Evolutionary conservation across 2,329 filamentous ascomycete species (phyloP).

Genomic region (Xylariomycetidae sp.): DNA sequence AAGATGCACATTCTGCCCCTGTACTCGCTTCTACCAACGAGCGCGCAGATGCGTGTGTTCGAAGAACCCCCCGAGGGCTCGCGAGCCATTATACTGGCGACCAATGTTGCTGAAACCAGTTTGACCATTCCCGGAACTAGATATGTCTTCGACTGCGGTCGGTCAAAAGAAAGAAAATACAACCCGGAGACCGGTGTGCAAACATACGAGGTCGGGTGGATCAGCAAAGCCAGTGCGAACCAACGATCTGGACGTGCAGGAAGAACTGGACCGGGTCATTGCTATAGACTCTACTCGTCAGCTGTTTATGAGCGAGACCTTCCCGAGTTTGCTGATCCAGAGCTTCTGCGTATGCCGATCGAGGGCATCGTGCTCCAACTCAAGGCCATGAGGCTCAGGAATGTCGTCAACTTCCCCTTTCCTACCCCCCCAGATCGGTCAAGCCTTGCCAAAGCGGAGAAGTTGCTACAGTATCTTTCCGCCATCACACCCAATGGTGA

Average conservation of each 20-base stretch:
- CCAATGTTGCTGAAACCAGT: slow-evolving; percentile 96
- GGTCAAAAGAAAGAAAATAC: slow-evolving; percentile 88
- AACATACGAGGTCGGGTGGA: slow-evolving; percentile 92
- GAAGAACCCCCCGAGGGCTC: slow-evolving; percentile 77
- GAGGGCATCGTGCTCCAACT: slow-evolving; percentile 90
- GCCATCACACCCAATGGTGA: slow-evolving; percentile 68
- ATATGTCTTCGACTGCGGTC: slow-evolving; percentile 79
- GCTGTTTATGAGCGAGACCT: slow-evolving; percentile 92
- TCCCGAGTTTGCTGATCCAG: slow-evolving; percentile 77
- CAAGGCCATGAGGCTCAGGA: slow-evolving; percentile 88
- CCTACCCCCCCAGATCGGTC: slow-evolving; percentile 80
- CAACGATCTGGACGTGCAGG: slow-evolving; percentile 92
- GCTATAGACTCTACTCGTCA: slow-evolving; percentile 90
- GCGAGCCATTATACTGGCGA: slow-evolving; percentile 83
- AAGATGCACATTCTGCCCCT: slow-evolving; percentile 88
- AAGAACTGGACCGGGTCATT: slow-evolving; percentile 91
- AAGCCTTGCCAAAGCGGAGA: slow-evolving; percentile 78
- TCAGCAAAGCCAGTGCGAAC: slow-evolving; percentile 92
- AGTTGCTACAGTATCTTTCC: slow-evolving; percentile 77
- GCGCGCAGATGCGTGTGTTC: slow-evolving; percentile 88
- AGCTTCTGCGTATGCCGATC: slow-evolving; percentile 85
- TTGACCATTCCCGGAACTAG: slow-evolving; percentile 92
- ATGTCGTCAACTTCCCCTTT: slow-evolving; percentile 92
- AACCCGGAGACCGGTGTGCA: slow-evolving; percentile 87
- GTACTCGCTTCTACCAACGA: slow-evolving; percentile 86